phyloP scores from a whole-genome alignment of 208 protist species.

The Leishmania mexicana region DNA sequence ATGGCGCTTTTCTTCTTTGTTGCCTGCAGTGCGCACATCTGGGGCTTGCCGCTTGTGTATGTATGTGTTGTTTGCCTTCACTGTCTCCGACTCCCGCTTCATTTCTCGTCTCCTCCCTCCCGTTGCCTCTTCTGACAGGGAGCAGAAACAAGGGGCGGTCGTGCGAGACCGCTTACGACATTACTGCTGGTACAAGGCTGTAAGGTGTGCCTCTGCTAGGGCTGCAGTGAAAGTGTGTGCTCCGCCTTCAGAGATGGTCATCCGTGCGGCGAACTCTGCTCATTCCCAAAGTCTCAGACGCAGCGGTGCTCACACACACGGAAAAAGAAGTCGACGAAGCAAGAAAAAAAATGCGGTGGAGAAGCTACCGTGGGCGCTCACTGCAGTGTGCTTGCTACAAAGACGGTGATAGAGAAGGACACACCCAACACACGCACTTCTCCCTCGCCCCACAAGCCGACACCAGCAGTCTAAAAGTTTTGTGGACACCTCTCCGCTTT shows the following conservation, averaged over 20 bases:
- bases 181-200: background rate
- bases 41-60: background rate
- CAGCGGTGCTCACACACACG: background rate
- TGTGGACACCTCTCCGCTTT: background rate
- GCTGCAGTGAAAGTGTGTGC: background rate
- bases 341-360: too few relatives aligned
- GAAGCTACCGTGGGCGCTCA: background rate
- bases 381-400: background rate
- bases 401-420: background rate
- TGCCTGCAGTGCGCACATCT: background rate
- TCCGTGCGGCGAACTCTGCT: background rate
- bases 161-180: background rate
- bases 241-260: background rate
- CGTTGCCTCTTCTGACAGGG: background rate
- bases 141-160: background rate
- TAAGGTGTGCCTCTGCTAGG: background rate
- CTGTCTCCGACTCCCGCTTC: background rate
- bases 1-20: background rate
- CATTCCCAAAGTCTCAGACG: background rate
- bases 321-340: background rate
- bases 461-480: background rate
- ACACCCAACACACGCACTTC: background rate
- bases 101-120: too few relatives aligned
- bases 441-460: background rate
- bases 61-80: background rate